Evolutionary conservation across 2,329 filamentous ascomycete genomes (phyloP).

Genomic region (Fusarium sp.): DNA sequence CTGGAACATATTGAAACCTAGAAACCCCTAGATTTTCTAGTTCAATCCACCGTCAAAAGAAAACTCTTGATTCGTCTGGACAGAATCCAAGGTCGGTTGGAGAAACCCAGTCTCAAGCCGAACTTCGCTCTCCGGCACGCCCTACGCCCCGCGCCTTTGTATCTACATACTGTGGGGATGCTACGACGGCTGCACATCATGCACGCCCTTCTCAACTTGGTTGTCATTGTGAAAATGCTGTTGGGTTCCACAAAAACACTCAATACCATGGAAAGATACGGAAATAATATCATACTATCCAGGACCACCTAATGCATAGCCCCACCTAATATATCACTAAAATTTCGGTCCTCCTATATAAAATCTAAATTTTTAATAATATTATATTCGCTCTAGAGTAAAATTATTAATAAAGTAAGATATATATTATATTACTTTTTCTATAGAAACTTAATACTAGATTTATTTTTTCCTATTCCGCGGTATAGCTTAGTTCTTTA

Average conservation of each 20-base stretch:
- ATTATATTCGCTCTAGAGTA: too few relatives aligned
- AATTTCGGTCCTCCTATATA: too few relatives aligned
- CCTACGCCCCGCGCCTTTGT: background rate
- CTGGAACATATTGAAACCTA: background rate
- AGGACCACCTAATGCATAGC: too few relatives aligned
- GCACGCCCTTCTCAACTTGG: background rate
- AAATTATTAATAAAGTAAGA: too few relatives aligned
- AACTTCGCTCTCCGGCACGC: background rate
- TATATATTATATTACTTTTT: too few relatives aligned
- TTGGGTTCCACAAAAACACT: background rate
- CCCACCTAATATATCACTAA: too few relatives aligned
- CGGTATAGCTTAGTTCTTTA: too few relatives aligned
- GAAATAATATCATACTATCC: background rate
- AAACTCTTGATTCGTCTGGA: accelerated
- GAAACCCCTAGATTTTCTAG: background rate
- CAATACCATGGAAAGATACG: background rate
- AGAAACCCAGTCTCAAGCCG: background rate
- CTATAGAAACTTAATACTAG: too few relatives aligned
- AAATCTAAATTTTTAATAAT: too few relatives aligned
- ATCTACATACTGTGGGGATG: background rate
- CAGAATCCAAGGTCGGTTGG: background rate
- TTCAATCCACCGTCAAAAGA: accelerated
- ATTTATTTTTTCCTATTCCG: too few relatives aligned
- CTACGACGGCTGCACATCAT: background rate
- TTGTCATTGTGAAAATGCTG: accelerated